Evolutionary conservation across 306 rosid genomes (phyloP).

Genomic region (Cicer bijugum): DNA sequence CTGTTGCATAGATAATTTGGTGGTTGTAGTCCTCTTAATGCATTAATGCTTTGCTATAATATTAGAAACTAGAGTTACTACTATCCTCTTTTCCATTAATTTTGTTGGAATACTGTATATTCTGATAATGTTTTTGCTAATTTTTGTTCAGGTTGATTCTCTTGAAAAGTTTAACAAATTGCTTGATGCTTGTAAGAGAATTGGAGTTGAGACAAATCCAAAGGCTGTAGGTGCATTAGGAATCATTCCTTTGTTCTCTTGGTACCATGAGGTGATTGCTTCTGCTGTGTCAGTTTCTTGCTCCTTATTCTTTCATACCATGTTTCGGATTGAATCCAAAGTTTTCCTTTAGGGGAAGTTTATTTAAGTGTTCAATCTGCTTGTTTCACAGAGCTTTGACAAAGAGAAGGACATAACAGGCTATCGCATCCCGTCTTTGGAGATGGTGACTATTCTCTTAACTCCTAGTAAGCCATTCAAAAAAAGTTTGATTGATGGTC

Average conservation of each 20-base stretch:
- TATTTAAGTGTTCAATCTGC: conserved; percentile 22
- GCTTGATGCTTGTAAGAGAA: conserved; percentile 68
- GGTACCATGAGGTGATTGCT: conserved; percentile 89
- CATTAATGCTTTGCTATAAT: neutral
- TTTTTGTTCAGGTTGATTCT: conserved; percentile 69
- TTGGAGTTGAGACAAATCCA: conserved; percentile 80
- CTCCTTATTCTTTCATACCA: conserved; percentile 42
- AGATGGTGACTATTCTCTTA: conserved; percentile 85
- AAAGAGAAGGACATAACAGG: conserved; percentile 74
- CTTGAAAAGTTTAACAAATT: conserved; percentile 69
- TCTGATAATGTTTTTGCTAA: conserved; percentile 34
- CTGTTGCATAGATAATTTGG: neutral
- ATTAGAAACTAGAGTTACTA: neutral
- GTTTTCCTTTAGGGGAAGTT: conserved; percentile 31
- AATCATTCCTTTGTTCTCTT: conserved; percentile 87
- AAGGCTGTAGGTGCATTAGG: conserved; percentile 68
- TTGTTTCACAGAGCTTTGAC: conserved; percentile 83
- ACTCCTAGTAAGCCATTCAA: conserved; percentile 60
- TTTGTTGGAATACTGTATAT: neutral
- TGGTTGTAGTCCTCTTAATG: conserved; percentile 7
- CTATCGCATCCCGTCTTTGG: conserved; percentile 69
- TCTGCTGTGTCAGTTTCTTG: conserved; percentile 27
- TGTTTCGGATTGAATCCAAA: conserved; percentile 31
- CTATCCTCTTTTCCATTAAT: neutral
- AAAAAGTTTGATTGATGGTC: conserved; percentile 41